phyloP scores from a whole-genome alignment of 345 rosid genomes.

The Gossypium herbaceum region DNA sequence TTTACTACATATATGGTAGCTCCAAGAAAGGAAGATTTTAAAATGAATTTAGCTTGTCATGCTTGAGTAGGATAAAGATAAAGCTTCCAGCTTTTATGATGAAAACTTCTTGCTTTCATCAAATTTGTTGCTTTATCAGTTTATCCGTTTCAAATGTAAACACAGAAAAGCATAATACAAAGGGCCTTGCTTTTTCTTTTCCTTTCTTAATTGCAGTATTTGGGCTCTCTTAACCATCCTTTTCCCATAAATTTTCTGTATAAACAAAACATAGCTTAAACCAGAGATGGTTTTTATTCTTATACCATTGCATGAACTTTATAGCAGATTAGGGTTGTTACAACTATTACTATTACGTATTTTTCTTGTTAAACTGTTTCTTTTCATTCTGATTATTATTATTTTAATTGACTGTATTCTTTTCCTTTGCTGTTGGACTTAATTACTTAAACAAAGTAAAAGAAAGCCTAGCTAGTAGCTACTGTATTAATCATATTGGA shows the following conservation, averaged over 20 bases:
- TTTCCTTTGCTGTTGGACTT: neutral
- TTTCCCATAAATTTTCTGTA: neutral
- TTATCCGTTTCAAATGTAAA: conserved; percentile 11
- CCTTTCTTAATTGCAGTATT: neutral
- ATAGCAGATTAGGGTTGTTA: neutral
- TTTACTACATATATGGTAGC: neutral
- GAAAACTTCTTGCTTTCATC: conserved; percentile 11
- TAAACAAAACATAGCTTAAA: neutral
- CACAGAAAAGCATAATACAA: conserved; percentile 4
- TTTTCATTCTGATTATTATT: neutral
- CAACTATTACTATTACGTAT: neutral
- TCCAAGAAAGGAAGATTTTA: neutral
- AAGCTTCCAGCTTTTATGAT: neutral
- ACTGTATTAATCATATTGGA: neutral
- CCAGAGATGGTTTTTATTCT: neutral
- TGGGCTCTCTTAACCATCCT: neutral
- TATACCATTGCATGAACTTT: neutral
- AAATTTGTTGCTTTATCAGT: conserved; percentile 7
- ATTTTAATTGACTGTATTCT: neutral
- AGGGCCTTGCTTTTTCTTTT: conserved; percentile 1
- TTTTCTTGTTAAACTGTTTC: neutral
- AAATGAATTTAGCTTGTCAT: conserved; percentile 1
- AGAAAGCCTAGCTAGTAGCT: conserved; percentile 4
- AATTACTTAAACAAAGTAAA: neutral
- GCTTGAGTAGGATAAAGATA: neutral